A percentile compares a stretch with the other conserved stretches of the same genome.
These are phyloP conservation scores for Umbelopsis sp. DNA, from an alignment of 192 early-diverging fungal genomes.

Conservation along the genomic window DNA sequence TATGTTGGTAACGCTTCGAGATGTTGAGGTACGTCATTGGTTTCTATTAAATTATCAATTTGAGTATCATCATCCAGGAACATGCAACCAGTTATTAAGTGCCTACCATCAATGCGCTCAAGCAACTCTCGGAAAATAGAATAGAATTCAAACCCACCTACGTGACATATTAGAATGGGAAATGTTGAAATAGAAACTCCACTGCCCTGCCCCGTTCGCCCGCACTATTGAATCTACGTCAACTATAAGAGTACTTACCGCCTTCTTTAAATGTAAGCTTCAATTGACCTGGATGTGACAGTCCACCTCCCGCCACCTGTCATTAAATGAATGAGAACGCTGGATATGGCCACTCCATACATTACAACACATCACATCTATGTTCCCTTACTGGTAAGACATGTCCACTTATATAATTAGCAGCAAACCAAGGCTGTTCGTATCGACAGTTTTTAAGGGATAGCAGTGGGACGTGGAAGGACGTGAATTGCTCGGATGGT, in stretches of 20 bases:
- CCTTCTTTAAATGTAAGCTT: conserved; percentile 57
- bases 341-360: no score
- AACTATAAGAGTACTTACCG: conserved; percentile 14
- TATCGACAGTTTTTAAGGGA: conserved; percentile 43
- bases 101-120: conserved; percentile 38
- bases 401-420: conserved; percentile 48
- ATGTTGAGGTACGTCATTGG: conserved; percentile 31
- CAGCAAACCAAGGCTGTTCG: conserved; percentile 57
- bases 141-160: conserved; percentile 56
- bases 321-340: neutral
- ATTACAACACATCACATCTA: no score
- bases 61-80: neutral
- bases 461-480: conserved; percentile 38
- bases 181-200: neutral
- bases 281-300: conserved; percentile 38
- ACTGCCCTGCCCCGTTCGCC: no score
- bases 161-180: neutral
- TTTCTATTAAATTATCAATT: conserved; percentile 18
- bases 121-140: conserved; percentile 31
- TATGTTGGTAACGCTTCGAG: conserved; percentile 40
- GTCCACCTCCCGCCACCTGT: conserved; percentile 50
- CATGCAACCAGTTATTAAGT: neutral
- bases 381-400: conserved; percentile 40
- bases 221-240: no score
- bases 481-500: conserved; percentile 21